Evolutionary conservation across 2,329 filamentous ascomycete genomes (phyloP).

Genomic region (Aspergillus sp.): DNA sequence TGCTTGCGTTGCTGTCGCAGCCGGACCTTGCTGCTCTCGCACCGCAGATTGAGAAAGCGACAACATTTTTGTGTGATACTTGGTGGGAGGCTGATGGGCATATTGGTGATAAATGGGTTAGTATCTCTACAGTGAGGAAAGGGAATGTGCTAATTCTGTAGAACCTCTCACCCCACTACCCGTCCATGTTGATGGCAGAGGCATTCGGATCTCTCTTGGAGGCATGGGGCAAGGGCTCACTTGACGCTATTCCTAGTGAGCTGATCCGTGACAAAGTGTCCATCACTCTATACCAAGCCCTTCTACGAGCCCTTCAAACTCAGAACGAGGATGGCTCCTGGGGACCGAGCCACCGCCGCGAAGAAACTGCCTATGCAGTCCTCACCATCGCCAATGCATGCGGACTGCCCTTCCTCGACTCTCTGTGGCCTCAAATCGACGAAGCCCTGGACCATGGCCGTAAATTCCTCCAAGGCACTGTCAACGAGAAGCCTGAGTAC

Average conservation of each 20-base stretch:
- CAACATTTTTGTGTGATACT: conserved; percentile 18
- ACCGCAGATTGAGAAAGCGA: conserved; percentile 23
- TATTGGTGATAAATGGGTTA: conserved; percentile 25
- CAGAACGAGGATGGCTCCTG: conserved; percentile 13
- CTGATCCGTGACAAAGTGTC: conserved; percentile 1
- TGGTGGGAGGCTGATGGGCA: conserved; percentile 16
- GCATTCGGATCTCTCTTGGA: conserved; percentile 7
- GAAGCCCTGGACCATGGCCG: not conserved
- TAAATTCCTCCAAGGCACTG: not conserved
- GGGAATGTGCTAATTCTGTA: conserved; percentile 1
- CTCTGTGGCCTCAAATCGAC: not conserved
- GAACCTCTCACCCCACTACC: conserved; percentile 11
- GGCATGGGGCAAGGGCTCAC: conserved; percentile 4
- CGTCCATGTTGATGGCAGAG: conserved; percentile 15
- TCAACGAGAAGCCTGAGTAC: conserved; percentile 4
- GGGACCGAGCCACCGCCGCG: conserved; percentile 7
- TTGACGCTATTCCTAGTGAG: conserved; percentile 1
- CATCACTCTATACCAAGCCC: conserved; percentile 4
- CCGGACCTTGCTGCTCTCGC: conserved; percentile 7
- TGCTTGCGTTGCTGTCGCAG: conserved; percentile 24
- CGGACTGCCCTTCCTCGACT: not conserved
- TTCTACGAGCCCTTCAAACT: conserved; percentile 2
- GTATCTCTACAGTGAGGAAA: conserved; percentile 1
- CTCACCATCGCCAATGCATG: conserved; percentile 8
- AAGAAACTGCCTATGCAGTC: conserved; percentile 15